Evolutionary conservation across 257 asterid genomes (phyloP).

Genomic region (Solanum sitiens): DNA sequence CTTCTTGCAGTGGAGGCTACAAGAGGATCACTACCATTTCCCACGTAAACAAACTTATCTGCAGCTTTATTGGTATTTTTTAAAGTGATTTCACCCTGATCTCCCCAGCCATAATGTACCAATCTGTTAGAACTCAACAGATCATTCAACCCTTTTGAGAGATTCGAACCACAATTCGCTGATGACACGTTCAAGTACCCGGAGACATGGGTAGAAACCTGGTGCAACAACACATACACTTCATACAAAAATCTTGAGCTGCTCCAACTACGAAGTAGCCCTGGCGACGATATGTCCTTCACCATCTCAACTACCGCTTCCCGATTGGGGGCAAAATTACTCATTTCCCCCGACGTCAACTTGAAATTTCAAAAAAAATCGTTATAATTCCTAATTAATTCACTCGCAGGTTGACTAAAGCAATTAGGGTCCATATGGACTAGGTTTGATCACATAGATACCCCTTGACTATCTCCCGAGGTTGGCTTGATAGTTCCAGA

Average conservation of each 20-base stretch:
- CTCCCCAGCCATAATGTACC: too few species aligned
- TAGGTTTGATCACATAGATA: background rate
- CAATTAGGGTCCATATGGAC: background rate
- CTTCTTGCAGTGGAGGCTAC: too few species aligned
- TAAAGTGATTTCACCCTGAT: too few species aligned
- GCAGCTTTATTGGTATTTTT: too few species aligned
- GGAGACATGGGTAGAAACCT: background rate
- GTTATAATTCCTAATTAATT: conserved; percentile 52
- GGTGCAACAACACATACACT: background rate
- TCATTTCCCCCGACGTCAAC: background rate
- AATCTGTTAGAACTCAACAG: background rate
- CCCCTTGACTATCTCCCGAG: background rate
- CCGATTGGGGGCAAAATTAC: background rate
- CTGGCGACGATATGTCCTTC: background rate
- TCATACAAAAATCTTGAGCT: background rate
- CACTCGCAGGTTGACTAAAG: background rate
- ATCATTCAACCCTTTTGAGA: background rate
- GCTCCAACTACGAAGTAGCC: background rate
- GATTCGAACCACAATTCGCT: background rate
- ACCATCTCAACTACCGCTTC: background rate
- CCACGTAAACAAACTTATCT: too few species aligned
- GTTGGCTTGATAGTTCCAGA: background rate
- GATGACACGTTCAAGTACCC: background rate
- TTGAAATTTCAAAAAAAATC: background rate
- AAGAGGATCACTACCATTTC: too few species aligned